Base-by-base conservation (phyloP, 2,329 filamentous ascomycete genomes). In the Rhexocercosporidium sp. region DNA sequence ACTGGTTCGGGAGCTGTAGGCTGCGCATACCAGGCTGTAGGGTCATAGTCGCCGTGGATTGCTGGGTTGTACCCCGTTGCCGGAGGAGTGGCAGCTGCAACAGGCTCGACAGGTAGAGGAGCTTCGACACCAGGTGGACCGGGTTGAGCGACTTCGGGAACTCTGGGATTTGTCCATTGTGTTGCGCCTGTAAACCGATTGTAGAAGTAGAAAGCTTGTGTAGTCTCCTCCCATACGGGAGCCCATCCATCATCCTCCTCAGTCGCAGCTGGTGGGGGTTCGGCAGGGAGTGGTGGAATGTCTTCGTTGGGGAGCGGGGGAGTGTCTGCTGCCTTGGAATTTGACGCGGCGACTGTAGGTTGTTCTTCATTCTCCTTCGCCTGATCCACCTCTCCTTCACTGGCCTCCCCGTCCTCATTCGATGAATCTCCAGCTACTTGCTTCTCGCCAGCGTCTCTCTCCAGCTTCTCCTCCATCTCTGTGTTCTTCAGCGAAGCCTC, bases 31-130 rank as follows among this genome's bases (percentile, higher is more conserved):
- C 94, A 92, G n/a, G 96, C 95, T 68, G 90, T 96, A 3, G 94
- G 94, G 75, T 99, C 96, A 82, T 97, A 99, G 81, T 94, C 92
- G 73, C 96, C 96, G 78, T 99, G 96, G 54, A 99, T 95, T 27
- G 93, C 92, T 1, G 96, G 96, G 77, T 98, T 97, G 82, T 99
- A 99, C 69, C 95, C 94, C 1, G 44, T 60, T n/a, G 18, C 49
- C 64, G 80, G 72, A 72, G 77, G 77, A 69, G 73, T 72, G 56
- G 75, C 68, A 39, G 72, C 67, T 34, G 74, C 54, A 73, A 75
- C 20, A 46, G 74, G 69, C 37, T 72, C 69, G 11, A 73, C 64
- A 11, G 75, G 67, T 5, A 78, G 67, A 27, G 76, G 67, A n/a
- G 75, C 64, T 7, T 77, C 71, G 61, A 80, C 72, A 31, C 78